These are phyloP conservation scores for Kalanchoe fedtschenkoi DNA, from an alignment of 164 flowering plant genomes.

Conservation along the genomic window DNA sequence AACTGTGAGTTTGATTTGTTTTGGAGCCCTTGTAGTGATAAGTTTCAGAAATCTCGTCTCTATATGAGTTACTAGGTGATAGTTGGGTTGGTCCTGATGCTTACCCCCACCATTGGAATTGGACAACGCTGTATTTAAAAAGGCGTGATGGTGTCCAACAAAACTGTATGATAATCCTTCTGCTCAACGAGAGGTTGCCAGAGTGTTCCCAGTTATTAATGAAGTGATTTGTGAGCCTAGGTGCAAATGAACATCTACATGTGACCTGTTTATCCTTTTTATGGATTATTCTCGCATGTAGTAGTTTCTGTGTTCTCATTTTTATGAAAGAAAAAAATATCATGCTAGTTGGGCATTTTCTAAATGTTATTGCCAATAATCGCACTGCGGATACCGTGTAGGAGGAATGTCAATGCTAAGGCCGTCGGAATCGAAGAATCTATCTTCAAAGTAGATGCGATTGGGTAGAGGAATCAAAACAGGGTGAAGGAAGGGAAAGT, in stretches of 20 bases:
- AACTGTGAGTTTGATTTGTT: neutral
- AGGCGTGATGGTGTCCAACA: too few species aligned
- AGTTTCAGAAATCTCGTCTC: neutral
- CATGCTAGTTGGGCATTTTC: too few species aligned
- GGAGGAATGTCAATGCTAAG: too few species aligned
- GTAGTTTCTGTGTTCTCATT: too few species aligned
- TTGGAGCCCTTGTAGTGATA: neutral
- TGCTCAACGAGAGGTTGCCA: neutral
- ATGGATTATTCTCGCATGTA: neutral
- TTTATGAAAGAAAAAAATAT: too few species aligned
- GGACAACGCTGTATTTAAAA: neutral
- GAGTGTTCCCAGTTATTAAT: neutral
- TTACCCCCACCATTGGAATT: neutral
- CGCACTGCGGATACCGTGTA: too few species aligned
- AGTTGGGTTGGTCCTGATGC: neutral
- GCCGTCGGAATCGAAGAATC: too few species aligned
- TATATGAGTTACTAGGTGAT: neutral
- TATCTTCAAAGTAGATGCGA: too few species aligned
- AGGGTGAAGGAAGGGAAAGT: too few species aligned
- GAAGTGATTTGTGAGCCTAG: slow-evolving; percentile 2
- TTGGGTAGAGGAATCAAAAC: too few species aligned
- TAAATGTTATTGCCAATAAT: too few species aligned
- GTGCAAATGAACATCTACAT: neutral
- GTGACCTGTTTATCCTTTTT: neutral
- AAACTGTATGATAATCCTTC: neutral